Conservation (phyloP, 768 basidiomycete species). For the Crassisporium funariophilum region DNA sequence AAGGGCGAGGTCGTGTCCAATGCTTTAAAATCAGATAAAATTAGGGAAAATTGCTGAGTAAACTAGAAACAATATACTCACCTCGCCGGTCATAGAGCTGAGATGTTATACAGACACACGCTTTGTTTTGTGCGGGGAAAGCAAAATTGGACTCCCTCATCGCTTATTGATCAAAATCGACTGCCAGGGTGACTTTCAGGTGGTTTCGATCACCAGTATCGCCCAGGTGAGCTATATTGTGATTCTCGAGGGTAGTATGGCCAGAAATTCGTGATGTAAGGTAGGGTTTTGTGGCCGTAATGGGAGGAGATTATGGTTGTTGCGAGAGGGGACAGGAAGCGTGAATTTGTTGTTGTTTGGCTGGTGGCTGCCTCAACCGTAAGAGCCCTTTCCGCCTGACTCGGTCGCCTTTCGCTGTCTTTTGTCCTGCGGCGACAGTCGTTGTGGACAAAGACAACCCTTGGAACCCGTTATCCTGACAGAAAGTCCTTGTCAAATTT, state of each 20-base stretch:
- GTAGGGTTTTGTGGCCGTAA: background rate
- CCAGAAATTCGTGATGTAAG: background rate
- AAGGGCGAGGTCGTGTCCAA: slow-evolving; percentile 53
- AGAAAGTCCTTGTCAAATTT: too few relatives aligned
- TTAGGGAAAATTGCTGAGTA: slow-evolving; percentile 15
- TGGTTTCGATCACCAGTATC: too few relatives aligned
- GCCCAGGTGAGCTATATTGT: too few relatives aligned
- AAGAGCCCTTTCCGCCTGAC: too few relatives aligned
- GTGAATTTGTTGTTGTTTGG: slow-evolving; percentile 12
- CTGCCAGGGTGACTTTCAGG: too few relatives aligned
- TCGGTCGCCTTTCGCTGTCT: too few relatives aligned
- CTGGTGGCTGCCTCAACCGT: slow-evolving; percentile 7
- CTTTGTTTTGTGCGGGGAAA: slow-evolving; percentile 93
- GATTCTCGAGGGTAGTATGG: background rate
- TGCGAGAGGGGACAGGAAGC: slow-evolving; percentile 5
- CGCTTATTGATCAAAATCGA: slow-evolving; percentile 9
- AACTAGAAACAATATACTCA: slow-evolving; percentile 36
- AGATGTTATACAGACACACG: slow-evolving; percentile 91
- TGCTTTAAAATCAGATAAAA: slow-evolving; percentile 31
- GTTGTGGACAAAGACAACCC: too few relatives aligned
- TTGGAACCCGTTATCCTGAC: too few relatives aligned
- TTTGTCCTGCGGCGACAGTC: too few relatives aligned
- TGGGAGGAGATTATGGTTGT: background rate
- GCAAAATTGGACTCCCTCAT: slow-evolving; percentile 98
- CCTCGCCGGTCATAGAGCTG: slow-evolving; percentile 95